Conservation (phyloP, 768 basidiomycete species). For the Mycena amicta region DNA sequence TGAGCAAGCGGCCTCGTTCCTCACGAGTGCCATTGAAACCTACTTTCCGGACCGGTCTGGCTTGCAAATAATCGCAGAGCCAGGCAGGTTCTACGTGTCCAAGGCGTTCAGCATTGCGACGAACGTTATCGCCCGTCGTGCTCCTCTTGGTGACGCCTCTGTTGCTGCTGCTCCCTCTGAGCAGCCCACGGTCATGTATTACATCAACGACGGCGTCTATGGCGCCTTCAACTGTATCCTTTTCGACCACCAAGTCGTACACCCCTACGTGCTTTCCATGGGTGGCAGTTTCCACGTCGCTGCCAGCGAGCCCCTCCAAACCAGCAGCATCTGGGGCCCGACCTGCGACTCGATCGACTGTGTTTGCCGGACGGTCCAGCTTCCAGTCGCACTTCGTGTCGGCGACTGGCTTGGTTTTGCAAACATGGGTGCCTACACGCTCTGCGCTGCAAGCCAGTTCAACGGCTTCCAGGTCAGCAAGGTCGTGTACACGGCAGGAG, state of each 20-base stretch:
- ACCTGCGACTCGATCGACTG: slow-evolving; percentile 98
- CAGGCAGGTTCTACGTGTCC: slow-evolving; percentile 92
- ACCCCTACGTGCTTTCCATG: slow-evolving; percentile 79
- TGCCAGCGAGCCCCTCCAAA: slow-evolving; percentile 32
- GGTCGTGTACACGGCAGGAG: slow-evolving; percentile 50
- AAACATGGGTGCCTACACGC: slow-evolving; percentile 99
- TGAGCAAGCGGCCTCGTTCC: slow-evolving; percentile 71
- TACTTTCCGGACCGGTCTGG: slow-evolving; percentile 78
- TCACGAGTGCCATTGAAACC: slow-evolving; percentile 68
- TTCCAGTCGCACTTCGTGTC: slow-evolving; percentile 74
- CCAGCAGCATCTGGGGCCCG: slow-evolving; percentile 92
- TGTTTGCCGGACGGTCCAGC: slow-evolving; percentile 64
- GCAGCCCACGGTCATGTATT: slow-evolving; percentile 83
- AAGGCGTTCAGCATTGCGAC: slow-evolving; percentile 90
- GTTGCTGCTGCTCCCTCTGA: slow-evolving; percentile 33
- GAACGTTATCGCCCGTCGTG: slow-evolving; percentile 90
- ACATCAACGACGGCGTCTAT: slow-evolving; percentile 99
- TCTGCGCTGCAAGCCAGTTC: slow-evolving; percentile 95
- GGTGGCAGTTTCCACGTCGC: slow-evolving; percentile 65
- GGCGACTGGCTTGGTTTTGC: slow-evolving; percentile 99
- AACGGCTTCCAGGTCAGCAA: slow-evolving; percentile 86
- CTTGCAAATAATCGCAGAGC: slow-evolving; percentile 90
- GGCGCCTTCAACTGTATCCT: slow-evolving; percentile 96
- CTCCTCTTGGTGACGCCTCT: slow-evolving; percentile 42
- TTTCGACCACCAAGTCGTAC: slow-evolving; percentile 94